These are phyloP conservation scores for Pseudogymnoascus verrucosus DNA, from an alignment of 2,329 filamentous ascomycete genomes.

Conservation along the genomic window DNA sequence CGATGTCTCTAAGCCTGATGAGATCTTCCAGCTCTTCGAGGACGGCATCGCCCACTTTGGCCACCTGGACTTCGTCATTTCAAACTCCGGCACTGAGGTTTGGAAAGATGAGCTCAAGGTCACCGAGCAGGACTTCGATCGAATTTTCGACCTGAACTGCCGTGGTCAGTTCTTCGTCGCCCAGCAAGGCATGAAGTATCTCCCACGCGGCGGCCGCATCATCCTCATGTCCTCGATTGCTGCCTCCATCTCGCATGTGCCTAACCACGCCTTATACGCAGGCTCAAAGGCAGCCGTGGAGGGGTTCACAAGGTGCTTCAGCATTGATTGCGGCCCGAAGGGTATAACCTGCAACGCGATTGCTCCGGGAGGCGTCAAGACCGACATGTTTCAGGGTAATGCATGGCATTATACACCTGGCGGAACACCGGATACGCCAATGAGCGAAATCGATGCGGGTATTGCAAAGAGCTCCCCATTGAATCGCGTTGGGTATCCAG, in stretches of 20 bases:
- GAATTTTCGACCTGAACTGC: constrained; percentile 55
- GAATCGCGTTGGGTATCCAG: constrained; percentile 48
- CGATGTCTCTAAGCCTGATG: constrained; percentile 46
- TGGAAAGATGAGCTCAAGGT: constrained; percentile 9
- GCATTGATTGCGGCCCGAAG: constrained; percentile 56
- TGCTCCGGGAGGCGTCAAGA: constrained; percentile 59
- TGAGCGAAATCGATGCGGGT: constrained; percentile 45
- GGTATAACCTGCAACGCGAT: constrained; percentile 61
- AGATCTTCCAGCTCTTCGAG: constrained; percentile 24
- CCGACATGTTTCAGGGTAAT: constrained; percentile 55
- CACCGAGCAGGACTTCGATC: constrained; percentile 10
- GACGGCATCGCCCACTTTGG: constrained; percentile 25
- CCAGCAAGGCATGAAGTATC: constrained; percentile 62
- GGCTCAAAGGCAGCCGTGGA: constrained; percentile 58
- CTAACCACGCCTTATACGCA: constrained; percentile 52
- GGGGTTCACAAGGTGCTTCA: constrained; percentile 54
- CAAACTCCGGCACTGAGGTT: constrained; percentile 23
- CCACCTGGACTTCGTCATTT: constrained; percentile 25
- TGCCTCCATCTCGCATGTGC: constrained; percentile 54
- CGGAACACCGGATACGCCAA: constrained; percentile 42
- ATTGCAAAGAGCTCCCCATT: constrained; percentile 52
- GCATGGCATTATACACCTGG: constrained; percentile 56
- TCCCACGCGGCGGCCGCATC: constrained; percentile 60
- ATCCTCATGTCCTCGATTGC: constrained; percentile 55
- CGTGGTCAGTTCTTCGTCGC: constrained; percentile 66